Evolutionary conservation across 129 eudicot species (phyloP), one percentile per base, ranked within the genome.

Genomic region (Saussurea involucrata): DNA sequence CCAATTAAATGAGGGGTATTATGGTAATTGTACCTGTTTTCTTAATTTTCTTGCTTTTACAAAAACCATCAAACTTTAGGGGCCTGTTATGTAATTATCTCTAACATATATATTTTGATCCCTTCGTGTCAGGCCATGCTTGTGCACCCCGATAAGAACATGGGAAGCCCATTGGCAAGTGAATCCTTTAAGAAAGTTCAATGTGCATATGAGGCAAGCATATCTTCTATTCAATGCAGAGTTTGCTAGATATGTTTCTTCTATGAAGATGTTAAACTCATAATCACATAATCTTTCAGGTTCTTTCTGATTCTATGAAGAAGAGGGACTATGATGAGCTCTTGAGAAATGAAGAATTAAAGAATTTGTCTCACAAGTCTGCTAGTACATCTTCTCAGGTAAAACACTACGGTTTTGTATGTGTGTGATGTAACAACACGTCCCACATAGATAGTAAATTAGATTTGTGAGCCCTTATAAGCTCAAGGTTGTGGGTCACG

Each of bases 81-180:
- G n/a, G n/a, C n/a, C n/a, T n/a, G n/a, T n/a, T n/a, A n/a, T n/a
- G n/a, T n/a, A n/a, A n/a, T n/a, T n/a, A n/a, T n/a, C n/a, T n/a
- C n/a, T n/a, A n/a, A n/a, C n/a, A n/a, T n/a, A n/a, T n/a, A n/a
- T n/a, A 10, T 53, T 18, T 66, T 27, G 12, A 15, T 25, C 58
- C 24, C 18, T 13, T 42, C 6, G 37, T 67, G 33, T 1, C 73
- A 95, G 99, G 99, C 96, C 61, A 92, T 92, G 93, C 95, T 95
- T 33, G 95, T 95, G 80, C 99, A 95, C 85, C 99, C 99, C 44
- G 99, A 95, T 77, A 95, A 95, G 85, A 92, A 95, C 79, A 90
- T 95, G 99, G 97, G 99, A 87, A 92, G 91, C 81, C 95, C 97
- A 5, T 71, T 86, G 46, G 97, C 99, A 71, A 95, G 96, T 90